Evolutionary conservation across 768 basidiomycete species (phyloP).

Genomic region (Daedaleopsis sinensis): DNA sequence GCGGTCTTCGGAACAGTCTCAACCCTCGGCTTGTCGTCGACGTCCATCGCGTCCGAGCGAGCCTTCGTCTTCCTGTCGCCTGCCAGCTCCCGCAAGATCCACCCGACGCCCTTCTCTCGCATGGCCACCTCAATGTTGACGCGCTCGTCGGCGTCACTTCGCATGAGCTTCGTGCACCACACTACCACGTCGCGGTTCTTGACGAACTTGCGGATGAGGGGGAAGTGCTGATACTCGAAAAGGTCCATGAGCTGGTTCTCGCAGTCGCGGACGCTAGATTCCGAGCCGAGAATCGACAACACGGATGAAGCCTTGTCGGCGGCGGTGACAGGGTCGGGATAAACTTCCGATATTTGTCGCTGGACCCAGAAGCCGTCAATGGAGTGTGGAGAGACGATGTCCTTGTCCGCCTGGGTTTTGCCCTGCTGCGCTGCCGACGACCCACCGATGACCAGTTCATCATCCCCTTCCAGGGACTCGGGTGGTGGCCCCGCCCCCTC

Average conservation of each 20-base stretch:
- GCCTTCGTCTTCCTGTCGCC: slow-evolving; percentile 75
- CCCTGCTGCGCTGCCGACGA: slow-evolving; percentile 47
- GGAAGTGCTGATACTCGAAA: slow-evolving; percentile 92
- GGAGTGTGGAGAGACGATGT: slow-evolving; percentile 83
- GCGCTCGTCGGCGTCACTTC: slow-evolving; percentile 85
- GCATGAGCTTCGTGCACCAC: slow-evolving; percentile 96
- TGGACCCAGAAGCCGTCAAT: slow-evolving; percentile 99
- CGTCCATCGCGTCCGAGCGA: slow-evolving; percentile 71
- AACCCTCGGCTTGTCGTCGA: slow-evolving; percentile 59
- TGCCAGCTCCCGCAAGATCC: slow-evolving; percentile 88
- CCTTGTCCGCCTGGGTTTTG: slow-evolving; percentile 66
- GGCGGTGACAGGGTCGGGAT: slow-evolving; percentile 92
- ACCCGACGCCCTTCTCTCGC: slow-evolving; percentile 95
- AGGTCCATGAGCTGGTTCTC: slow-evolving; percentile 97
- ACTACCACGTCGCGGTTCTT: slow-evolving; percentile 96
- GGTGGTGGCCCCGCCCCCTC: slow-evolving; percentile 48
- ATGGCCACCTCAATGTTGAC: slow-evolving; percentile 97
- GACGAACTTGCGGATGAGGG: slow-evolving; percentile 86
- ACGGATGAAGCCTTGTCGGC: slow-evolving; percentile 89
- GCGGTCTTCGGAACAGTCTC: slow-evolving; percentile 73
- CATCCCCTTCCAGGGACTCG: slow-evolving; percentile 54
- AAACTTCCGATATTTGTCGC: slow-evolving; percentile 86
- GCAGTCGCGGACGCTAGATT: slow-evolving; percentile 85
- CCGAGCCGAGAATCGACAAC: slow-evolving; percentile 83
- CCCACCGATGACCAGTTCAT: slow-evolving; percentile 78